Base-by-base conservation (phyloP, 202 grass and related monocot species). In the Dendrocalamus latiflorus region DNA sequence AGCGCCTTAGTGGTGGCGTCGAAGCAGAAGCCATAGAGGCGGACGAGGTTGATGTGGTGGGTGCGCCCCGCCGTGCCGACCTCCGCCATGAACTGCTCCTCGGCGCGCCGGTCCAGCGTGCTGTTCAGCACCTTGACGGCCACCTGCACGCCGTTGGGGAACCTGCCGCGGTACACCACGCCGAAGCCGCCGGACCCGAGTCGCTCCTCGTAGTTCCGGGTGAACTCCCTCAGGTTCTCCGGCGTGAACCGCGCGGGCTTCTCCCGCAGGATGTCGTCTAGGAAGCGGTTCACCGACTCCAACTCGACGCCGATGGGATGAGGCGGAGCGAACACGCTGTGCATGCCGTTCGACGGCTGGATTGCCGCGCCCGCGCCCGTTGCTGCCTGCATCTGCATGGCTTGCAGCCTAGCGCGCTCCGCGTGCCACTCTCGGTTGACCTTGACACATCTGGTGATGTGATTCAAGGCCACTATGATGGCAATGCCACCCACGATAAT, bases 31-130 rank as follows among this genome's bases (percentile, higher is more conserved):
- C 93, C 90, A 6, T 91, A 92, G 30, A 92, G 93, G 76, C 86
- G 81, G 9, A 97, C 89, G 20, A 97, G 85, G 75, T 97, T 88
- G 73, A 97, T 72, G 79, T 93, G 91, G 81, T 91, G 81, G 4
- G 93, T 97, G 26, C 93, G 77, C 4, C 89, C 91, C 2, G 85
- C 79, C 14, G 93, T 97, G 37, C 77, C 84, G 8, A 93, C 85
- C 76, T 97, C 89, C 16, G 91, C 89, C 91, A 91, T 93, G 79
- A 97, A 93, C 88, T 93, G 87, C 76, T 97, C 89, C 81, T 97
- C 84, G 18, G 85, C 89, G 39, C 79, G 75, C 71, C 79, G 68
- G 45, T 86, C 72, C 71, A 93, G 71, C 42, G 75, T 84, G 55
- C 70, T 62, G 36, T 88, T 87, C 8, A 91, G 81, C 11, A 97